Base-by-base conservation (phyloP, 192 early-diverging fungal species). In the Coemansia sp. region DNA sequence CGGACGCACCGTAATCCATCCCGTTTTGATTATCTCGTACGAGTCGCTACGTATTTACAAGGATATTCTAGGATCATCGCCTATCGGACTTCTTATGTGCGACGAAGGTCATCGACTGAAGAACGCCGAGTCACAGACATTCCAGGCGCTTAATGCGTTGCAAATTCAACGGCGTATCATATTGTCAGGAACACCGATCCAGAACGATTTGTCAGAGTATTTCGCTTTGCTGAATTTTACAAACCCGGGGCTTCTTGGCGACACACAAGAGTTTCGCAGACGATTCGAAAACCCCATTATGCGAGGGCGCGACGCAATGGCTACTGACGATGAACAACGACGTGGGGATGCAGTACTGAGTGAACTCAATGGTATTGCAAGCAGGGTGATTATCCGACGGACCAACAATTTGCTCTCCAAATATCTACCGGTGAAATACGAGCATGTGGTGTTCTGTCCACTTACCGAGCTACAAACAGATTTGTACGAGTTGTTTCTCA, bases 31-130 rank as follows among this genome's bases (percentile, higher is more conserved):
- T 43, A 95, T 99, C 56, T 98, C 96, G 3, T 99, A 99, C 68
- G 98, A 99, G 83, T 93, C 93, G 28, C 78, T 99, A 61, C 90
- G 98, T 38, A 84, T 88, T 4, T 92, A 98, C 69, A 88, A 91
- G 3, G 78, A 84, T 8, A 86, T 91, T n/a, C 73, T 99, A 8
- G 73, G 85, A 4, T 89, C 91, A 9, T 87, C 91, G 3, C 92
- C 94, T 32, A 92, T 98, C 63, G 98, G 98, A 14, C 65, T 99
- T 38, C 79, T 99, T 57, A 71, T 99, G 18, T 99, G 98, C 66
- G 98, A 99, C 71, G 98, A 99, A 81, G 98, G 96, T 0, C 96
- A 98, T 81, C 85, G 96, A 34, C 72, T 99, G 34, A 98, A 99
- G 71, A 98, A 99, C 81, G 86, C 90, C 48, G 83, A 87, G 15